A percentile compares a stretch with the other conserved stretches of the same genome.
These are phyloP conservation scores for Fusarium pininemorale DNA, from an alignment of 2,329 filamentous ascomycete genomes.

Conservation along the genomic window DNA sequence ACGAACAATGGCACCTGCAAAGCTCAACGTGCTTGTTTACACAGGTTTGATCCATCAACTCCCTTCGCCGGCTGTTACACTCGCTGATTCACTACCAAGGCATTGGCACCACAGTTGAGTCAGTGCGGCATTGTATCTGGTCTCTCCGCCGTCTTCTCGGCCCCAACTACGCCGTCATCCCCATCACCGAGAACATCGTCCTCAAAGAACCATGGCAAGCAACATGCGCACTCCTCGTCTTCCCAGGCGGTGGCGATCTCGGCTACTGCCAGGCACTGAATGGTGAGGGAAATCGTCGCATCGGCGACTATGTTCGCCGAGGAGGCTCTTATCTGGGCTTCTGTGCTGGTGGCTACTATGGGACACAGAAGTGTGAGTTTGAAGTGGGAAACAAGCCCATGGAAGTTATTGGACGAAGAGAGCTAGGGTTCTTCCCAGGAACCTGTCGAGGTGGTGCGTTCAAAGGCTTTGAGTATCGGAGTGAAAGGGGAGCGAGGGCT, in stretches of 20 bases:
- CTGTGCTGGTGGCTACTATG: slow-evolving; percentile 96
- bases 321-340: slow-evolving; percentile 91
- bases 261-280: slow-evolving; percentile 90
- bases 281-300: slow-evolving; percentile 85
- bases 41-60: slow-evolving; percentile 67
- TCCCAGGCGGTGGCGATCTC: slow-evolving; percentile 93
- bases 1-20: slow-evolving; percentile 68
- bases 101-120: slow-evolving; percentile 85
- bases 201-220: slow-evolving; percentile 91
- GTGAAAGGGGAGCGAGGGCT: slow-evolving; percentile 83
- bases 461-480: slow-evolving; percentile 87
- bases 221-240: slow-evolving; percentile 87
- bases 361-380: slow-evolving; percentile 83
- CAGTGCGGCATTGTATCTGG: slow-evolving; percentile 88
- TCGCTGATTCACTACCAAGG: slow-evolving; percentile 58
- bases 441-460: slow-evolving; percentile 88
- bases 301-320: slow-evolving; percentile 83
- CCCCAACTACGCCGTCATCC: slow-evolving; percentile 91
- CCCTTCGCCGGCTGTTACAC: not conserved
- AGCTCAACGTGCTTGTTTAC: slow-evolving; percentile 93
- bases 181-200: slow-evolving; percentile 79
- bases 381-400: slow-evolving; percentile 81
- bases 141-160: slow-evolving; percentile 86
- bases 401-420: slow-evolving; percentile 85
- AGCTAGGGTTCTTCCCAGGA: slow-evolving; percentile 89